These are phyloP conservation scores for Cyclotella cryptica DNA, from an alignment of 108 stramenopile species.

Conservation along the genomic window DNA sequence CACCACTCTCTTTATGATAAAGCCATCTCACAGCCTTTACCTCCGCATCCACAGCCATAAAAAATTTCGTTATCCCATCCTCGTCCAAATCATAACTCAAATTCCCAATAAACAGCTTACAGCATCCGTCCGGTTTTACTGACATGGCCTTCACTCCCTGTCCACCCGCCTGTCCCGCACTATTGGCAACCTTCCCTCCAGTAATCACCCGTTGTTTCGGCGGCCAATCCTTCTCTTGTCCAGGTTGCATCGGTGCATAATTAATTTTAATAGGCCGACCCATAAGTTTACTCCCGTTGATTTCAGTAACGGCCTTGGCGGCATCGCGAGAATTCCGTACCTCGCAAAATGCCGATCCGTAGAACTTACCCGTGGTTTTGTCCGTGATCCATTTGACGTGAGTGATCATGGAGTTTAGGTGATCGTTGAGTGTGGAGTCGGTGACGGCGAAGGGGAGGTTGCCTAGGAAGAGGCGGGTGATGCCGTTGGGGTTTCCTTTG, in stretches of 20 bases:
- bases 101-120: conserved; percentile 94
- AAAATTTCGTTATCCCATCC: conserved; percentile 91
- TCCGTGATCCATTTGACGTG: conserved; percentile 93
- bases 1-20: conserved; percentile 90
- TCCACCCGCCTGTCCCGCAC: conserved; percentile 84
- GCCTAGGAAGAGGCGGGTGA: conserved; percentile 87
- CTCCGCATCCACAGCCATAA: conserved; percentile 88
- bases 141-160: conserved; percentile 83
- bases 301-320: conserved; percentile 68
- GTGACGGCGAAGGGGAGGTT: conserved; percentile 91
- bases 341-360: conserved; percentile 88
- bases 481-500: conserved; percentile 82
- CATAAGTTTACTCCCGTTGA: conserved; percentile 78
- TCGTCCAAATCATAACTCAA: conserved; percentile 95
- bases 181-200: conserved; percentile 55
- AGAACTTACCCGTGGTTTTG: conserved; percentile 84
- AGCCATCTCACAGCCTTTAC: conserved; percentile 94
- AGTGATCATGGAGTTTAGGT: conserved; percentile 72
- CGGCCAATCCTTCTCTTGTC: conserved; percentile 79
- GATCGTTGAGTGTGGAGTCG: conserved; percentile 67
- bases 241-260: conserved; percentile 83
- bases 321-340: conserved; percentile 72
- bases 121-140: conserved; percentile 85
- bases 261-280: conserved; percentile 95
- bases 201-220: conserved; percentile 73